Evolutionary conservation across 768 basidiomycete genomes (phyloP).

Genomic region (Tulasnella sp.): DNA sequence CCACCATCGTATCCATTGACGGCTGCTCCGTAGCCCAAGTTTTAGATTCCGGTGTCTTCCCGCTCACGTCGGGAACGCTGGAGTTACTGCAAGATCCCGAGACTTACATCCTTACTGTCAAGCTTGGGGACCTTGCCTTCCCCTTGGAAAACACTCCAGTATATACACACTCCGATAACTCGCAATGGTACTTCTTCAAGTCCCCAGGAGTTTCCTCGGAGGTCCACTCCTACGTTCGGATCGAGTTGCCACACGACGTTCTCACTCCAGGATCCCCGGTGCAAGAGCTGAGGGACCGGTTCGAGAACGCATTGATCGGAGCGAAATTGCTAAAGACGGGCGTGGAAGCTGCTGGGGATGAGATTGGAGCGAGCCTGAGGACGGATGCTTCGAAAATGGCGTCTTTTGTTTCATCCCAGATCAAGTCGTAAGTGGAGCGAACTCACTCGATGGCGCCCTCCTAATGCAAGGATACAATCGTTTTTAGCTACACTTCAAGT

Average conservation of each 20-base stretch:
- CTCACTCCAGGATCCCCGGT: background rate
- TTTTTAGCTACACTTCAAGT: background rate
- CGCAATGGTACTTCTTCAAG: constrained; percentile 20
- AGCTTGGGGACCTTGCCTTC: constrained; percentile 1
- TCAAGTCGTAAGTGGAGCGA: background rate
- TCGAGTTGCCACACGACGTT: background rate
- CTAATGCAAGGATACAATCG: background rate
- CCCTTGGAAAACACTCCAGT: background rate
- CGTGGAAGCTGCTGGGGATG: constrained; percentile 13
- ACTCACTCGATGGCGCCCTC: background rate
- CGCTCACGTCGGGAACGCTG: background rate
- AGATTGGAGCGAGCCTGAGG: background rate
- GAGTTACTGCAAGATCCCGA: constrained; percentile 1
- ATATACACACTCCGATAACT: constrained; percentile 7
- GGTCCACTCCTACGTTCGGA: constrained; percentile 6
- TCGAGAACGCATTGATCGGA: constrained; percentile 15
- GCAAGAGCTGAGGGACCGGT: constrained; percentile 5
- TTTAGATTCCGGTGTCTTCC: constrained; percentile 1
- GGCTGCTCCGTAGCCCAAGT: constrained; percentile 1
- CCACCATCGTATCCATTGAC: constrained; percentile 6
- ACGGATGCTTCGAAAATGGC: background rate
- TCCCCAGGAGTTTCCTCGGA: background rate
- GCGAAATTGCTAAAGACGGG: constrained; percentile 9
- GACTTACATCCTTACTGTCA: background rate
- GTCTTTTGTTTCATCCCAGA: background rate